Evolutionary conservation across 495 filamentous ascomycete genomes (phyloP).

Genomic region (Bacidia gigantensis): DNA sequence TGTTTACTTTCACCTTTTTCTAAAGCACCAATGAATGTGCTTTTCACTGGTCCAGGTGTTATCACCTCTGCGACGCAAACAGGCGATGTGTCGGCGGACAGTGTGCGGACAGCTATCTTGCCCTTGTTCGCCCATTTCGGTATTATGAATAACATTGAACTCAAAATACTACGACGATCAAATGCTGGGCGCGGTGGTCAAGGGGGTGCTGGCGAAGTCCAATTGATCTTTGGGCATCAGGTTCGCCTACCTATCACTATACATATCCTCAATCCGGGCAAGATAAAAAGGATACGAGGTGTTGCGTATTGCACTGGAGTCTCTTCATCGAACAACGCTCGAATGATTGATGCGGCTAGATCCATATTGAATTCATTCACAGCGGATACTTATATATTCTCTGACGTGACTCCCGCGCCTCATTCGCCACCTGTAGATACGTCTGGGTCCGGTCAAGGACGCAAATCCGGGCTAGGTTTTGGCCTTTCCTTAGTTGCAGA

Average conservation of each 20-base stretch:
- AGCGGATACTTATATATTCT: conserved; percentile 76
- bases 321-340: conserved; percentile 76
- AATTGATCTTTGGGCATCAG: conserved; percentile 82
- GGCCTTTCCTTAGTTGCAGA: conserved; percentile 84
- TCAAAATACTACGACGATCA: conserved; percentile 66
- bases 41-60: conserved; percentile 83
- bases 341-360: conserved; percentile 85
- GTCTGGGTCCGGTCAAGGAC: conserved; percentile 44
- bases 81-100: conserved; percentile 83
- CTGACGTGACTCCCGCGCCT: conserved; percentile 60
- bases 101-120: conserved; percentile 81
- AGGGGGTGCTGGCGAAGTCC: conserved; percentile 82
- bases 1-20: conserved; percentile 88
- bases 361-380: conserved; percentile 76
- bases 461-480: conserved; percentile 72
- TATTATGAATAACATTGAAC: conserved; percentile 73
- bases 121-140: conserved; percentile 84
- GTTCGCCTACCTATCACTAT: conserved; percentile 86
- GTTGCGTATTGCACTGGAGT: conserved; percentile 89
- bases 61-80: conserved; percentile 70
- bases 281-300: conserved; percentile 78
- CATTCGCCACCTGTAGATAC: conserved; percentile 49
- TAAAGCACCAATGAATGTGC: conserved; percentile 73
- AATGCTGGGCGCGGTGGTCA: conserved; percentile 57
- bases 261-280: conserved; percentile 70